Evolutionary conservation across 441 rosid genomes (phyloP).

Genomic region (Sinapis alba): DNA sequence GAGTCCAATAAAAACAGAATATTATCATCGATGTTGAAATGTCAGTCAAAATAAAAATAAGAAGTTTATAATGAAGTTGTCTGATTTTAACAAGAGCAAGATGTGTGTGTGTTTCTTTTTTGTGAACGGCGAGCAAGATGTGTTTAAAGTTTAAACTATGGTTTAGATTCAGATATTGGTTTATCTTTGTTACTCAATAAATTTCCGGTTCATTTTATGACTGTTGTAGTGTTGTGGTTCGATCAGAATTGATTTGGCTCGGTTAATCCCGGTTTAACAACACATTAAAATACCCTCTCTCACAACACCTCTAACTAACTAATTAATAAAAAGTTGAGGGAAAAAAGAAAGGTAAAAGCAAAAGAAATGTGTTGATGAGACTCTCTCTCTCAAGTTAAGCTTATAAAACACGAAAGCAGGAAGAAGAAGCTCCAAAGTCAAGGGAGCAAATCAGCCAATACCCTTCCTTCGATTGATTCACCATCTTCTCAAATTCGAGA

Average conservation of each 20-base stretch:
- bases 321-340: not conserved
- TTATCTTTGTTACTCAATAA: too few species aligned
- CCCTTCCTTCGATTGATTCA: conserved; percentile 30
- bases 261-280: not conserved
- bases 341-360: not conserved
- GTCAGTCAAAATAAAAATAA: too few species aligned
- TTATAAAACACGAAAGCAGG: not conserved
- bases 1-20: too few species aligned
- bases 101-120: too few species aligned
- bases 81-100: too few species aligned
- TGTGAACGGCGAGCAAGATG: too few species aligned
- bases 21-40: too few species aligned
- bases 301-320: not conserved
- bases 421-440: conserved; percentile 5
- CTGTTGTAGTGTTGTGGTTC: not conserved
- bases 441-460: conserved; percentile 15
- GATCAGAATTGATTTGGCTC: not conserved
- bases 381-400: not conserved
- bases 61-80: too few species aligned
- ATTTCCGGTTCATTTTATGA: not conserved
- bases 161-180: too few species aligned
- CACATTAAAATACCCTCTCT: not conserved
- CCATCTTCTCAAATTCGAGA: conserved; percentile 20
- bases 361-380: not conserved
- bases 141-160: too few species aligned